Evolutionary conservation across 2,329 filamentous ascomycete genomes (phyloP).

Genomic region (Aspergillus terreus): DNA sequence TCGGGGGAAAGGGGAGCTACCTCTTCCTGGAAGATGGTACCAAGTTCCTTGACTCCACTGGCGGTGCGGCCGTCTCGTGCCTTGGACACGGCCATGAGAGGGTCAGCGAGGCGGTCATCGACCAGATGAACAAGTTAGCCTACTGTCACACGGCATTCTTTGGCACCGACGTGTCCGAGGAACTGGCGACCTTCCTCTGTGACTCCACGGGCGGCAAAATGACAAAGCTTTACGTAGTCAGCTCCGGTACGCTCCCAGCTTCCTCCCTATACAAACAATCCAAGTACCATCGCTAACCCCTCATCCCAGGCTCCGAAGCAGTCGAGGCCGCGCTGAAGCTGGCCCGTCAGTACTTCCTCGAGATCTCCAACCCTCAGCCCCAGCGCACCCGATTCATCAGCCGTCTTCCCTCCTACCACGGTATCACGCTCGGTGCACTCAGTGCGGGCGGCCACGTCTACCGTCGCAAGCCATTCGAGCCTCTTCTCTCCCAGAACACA

Average conservation of each 20-base stretch:
- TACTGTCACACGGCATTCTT: constrained; percentile 62
- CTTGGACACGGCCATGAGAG: constrained; percentile 64
- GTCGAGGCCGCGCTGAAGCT: constrained; percentile 67
- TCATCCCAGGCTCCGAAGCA: constrained; percentile 58
- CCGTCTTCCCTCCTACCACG: constrained; percentile 65
- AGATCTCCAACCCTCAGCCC: constrained; percentile 51
- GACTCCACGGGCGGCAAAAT: constrained; percentile 52
- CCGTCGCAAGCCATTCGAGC: constrained; percentile 60
- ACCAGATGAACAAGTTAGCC: constrained; percentile 56
- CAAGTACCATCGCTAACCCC: neutral
- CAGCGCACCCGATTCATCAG: constrained; percentile 60
- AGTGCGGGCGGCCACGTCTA: constrained; percentile 60
- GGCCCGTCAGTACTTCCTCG: constrained; percentile 62
- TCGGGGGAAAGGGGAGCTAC: constrained; percentile 49
- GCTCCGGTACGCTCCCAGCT: constrained; percentile 47
- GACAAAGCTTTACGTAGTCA: constrained; percentile 54
- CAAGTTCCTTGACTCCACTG: constrained; percentile 66
- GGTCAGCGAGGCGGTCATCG: constrained; percentile 56
- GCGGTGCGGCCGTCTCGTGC: constrained; percentile 69
- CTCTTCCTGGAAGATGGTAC: constrained; percentile 54
- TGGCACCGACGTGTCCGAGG: constrained; percentile 51
- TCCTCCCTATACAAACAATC: neutral
- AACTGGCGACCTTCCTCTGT: constrained; percentile 49
- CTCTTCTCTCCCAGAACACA: constrained; percentile 54
- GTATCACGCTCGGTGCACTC: constrained; percentile 65